phyloP scores from a whole-genome alignment of 2,329 filamentous ascomycete species.

The Aspergillus hiratsukae region DNA sequence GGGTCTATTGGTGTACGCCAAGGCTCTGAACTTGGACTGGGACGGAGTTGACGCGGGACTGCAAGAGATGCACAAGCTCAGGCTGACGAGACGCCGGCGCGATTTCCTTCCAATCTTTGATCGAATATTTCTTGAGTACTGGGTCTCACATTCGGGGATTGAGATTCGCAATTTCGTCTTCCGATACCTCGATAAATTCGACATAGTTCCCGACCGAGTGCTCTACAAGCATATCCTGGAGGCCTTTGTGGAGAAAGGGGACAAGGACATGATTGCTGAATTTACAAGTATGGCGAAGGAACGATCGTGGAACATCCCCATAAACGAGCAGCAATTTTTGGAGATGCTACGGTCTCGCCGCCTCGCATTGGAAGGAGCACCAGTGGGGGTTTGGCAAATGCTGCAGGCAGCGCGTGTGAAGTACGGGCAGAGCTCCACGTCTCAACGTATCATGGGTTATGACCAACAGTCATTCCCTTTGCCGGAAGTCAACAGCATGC shows the following conservation, averaged over 20 bases:
- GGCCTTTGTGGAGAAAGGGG: constrained; percentile 38
- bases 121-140: constrained; percentile 40
- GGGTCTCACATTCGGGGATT: constrained; percentile 30
- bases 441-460: constrained; percentile 34
- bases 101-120: constrained; percentile 35
- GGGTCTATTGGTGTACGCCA: constrained; percentile 34
- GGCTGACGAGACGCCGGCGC: constrained; percentile 23
- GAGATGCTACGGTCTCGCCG: constrained; percentile 32
- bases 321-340: constrained; percentile 28
- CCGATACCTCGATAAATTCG: constrained; percentile 31
- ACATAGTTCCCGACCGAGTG: constrained; percentile 34
- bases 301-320: constrained; percentile 29
- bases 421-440: constrained; percentile 27
- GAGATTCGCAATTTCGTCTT: constrained; percentile 35
- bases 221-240: constrained; percentile 39
- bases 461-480: constrained; percentile 28
- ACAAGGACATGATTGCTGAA: constrained; percentile 26
- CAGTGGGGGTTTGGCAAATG: constrained; percentile 39
- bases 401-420: constrained; percentile 34
- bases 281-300: constrained; percentile 28
- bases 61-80: constrained; percentile 32
- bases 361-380: constrained; percentile 30
- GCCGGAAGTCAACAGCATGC: constrained; percentile 22
- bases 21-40: constrained; percentile 39
- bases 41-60: constrained; percentile 35